These are phyloP conservation scores for Arabis alpina DNA, from an alignment of 345 rosid species.

Conservation along the genomic window DNA sequence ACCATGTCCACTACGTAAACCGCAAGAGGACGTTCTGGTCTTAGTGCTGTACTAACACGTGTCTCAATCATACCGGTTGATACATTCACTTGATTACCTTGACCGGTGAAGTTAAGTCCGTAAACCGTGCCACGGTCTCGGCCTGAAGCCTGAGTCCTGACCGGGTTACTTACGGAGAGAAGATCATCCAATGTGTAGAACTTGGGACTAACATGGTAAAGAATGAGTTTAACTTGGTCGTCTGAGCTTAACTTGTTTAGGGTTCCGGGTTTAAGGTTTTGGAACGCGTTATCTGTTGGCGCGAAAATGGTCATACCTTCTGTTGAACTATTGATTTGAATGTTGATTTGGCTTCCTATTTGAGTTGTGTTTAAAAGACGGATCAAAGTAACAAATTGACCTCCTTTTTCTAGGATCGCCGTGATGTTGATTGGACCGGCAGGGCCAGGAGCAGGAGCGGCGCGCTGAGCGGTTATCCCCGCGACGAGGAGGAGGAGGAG, in stretches of 20 bases:
- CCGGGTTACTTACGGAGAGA: constrained; percentile 75
- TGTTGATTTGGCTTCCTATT: constrained; percentile 56
- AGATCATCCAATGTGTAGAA: constrained; percentile 60
- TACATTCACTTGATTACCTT: constrained; percentile 78
- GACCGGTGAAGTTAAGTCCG: constrained; percentile 74
- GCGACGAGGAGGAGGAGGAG: constrained; percentile 42
- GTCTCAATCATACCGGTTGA: constrained; percentile 69
- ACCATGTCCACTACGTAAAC: constrained; percentile 84
- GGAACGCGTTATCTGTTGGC: constrained; percentile 88
- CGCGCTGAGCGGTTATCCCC: constrained; percentile 29
- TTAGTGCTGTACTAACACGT: constrained; percentile 62
- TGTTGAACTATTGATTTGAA: constrained; percentile 71
- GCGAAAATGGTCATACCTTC: constrained; percentile 84
- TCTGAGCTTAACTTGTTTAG: constrained; percentile 52
- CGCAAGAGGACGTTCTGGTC: constrained; percentile 60
- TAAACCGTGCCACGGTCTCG: constrained; percentile 43
- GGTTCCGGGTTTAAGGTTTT: constrained; percentile 60
- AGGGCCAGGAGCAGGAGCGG: constrained; percentile 58
- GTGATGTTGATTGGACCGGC: constrained; percentile 74
- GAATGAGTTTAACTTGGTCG: constrained; percentile 65
- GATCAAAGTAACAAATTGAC: constrained; percentile 68
- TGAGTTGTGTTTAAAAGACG: constrained; percentile 61
- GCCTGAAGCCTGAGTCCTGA: constrained; percentile 63
- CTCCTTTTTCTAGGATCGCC: constrained; percentile 65
- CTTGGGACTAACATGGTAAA: constrained; percentile 63